phyloP scores from a whole-genome alignment of 2,329 filamentous ascomycete species.

The Penicillium sp. region DNA sequence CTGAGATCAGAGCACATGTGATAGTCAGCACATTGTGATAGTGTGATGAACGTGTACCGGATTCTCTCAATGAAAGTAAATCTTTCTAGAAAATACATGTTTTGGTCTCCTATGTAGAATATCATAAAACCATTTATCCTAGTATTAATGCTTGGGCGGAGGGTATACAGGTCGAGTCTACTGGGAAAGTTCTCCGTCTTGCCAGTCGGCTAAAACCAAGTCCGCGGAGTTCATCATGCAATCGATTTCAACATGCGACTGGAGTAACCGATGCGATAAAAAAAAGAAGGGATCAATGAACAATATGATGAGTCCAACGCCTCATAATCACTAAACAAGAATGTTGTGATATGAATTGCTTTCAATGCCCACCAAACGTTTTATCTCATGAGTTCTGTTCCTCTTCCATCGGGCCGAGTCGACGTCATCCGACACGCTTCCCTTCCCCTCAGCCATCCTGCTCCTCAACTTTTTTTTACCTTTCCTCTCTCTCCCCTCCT shows the following conservation, averaged over 20 bases:
- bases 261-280: not conserved
- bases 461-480: not conserved
- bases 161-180: not conserved
- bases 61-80: no score
- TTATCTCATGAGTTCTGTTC: not conserved
- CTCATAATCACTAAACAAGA: no score
- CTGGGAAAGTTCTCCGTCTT: not conserved
- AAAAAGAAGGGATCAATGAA: not conserved
- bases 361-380: not conserved
- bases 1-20: no score
- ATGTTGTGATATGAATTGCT: not conserved
- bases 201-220: not conserved
- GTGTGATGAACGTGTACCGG: no score
- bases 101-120: no score
- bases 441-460: conserved; percentile 1
- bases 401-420: conserved; percentile 20
- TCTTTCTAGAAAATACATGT: no score
- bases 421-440: conserved; percentile 19
- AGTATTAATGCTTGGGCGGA: no score
- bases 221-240: not conserved
- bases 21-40: no score
- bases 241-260: not conserved
- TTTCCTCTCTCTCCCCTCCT: not conserved
- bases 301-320: no score
- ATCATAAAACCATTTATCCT: no score